These are phyloP conservation scores for Extremus antarcticus DNA, from an alignment of 495 filamentous ascomycete species.

Conservation along the genomic window DNA sequence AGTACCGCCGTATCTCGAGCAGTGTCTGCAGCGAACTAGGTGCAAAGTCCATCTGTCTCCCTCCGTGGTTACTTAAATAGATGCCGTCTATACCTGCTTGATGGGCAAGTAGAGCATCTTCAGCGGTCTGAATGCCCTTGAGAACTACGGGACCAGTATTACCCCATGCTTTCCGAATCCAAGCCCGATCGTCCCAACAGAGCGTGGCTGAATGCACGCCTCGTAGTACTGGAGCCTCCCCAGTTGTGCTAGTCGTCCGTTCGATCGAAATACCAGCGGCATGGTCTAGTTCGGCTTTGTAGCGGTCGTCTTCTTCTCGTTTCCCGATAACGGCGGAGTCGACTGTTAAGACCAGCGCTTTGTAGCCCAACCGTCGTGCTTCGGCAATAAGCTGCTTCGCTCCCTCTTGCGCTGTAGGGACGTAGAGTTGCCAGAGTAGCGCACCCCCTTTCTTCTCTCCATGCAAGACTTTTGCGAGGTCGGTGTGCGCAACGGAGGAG, in stretches of 20 bases:
- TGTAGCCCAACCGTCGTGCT: conserved; percentile 11
- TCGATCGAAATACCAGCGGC: conserved; percentile 50
- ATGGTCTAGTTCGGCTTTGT: conserved; percentile 39
- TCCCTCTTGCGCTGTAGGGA: conserved; percentile 58
- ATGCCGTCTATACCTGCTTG: conserved; percentile 50
- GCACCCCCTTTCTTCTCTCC: conserved; percentile 14
- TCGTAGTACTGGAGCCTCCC: conserved; percentile 65
- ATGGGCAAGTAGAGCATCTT: conserved; percentile 47
- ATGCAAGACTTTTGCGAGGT: conserved; percentile 56
- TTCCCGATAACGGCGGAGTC: conserved; percentile 27
- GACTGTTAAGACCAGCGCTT: conserved; percentile 28
- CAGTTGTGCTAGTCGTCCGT: conserved; percentile 53
- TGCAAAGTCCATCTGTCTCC: conserved; percentile 46
- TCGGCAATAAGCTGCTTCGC: conserved; percentile 40
- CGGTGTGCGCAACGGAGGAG: conserved; percentile 44
- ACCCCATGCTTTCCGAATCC: conserved; percentile 35
- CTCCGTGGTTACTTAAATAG: conserved; percentile 57
- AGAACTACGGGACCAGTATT: conserved; percentile 41
- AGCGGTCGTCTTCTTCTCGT: conserved; percentile 24
- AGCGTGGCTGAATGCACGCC: conserved; percentile 46
- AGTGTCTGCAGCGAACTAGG: conserved; percentile 39
- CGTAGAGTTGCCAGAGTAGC: conserved; percentile 74
- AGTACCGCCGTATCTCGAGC: conserved; percentile 49
- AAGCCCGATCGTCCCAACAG: conserved; percentile 32
- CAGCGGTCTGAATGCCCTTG: conserved; percentile 53